Conservation (phyloP, 179 eudicot genomes). For the Silene noctiflora region DNA sequence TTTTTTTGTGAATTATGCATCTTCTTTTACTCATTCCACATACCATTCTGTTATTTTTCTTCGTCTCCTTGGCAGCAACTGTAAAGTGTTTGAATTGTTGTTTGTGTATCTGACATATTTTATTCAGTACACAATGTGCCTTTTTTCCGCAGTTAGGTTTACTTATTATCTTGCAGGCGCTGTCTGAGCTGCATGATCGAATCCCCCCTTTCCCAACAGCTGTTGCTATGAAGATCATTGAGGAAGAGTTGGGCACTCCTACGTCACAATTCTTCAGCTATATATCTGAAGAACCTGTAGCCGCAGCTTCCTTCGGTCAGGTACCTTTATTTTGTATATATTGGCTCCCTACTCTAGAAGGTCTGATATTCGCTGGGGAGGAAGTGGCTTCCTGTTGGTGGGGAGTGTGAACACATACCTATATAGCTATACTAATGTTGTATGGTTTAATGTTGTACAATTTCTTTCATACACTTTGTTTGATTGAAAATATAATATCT, state of each 20-base stretch:
- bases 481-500: not conserved
- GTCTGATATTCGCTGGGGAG: not conserved
- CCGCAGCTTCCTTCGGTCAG: conserved; percentile 99
- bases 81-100: not conserved
- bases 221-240: conserved; percentile 81
- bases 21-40: not conserved
- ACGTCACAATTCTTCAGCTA: conserved; percentile 51
- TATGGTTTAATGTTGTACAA: conserved; percentile 1
- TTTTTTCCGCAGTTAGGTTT: conserved; percentile 22
- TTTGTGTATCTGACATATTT: not conserved
- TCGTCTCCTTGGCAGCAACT: not conserved
- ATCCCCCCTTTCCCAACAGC: conserved; percentile 88
- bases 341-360: conserved; percentile 5
- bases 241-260: conserved; percentile 82
- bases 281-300: conserved; percentile 88
- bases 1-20: not conserved
- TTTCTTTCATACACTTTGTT: conserved; percentile 10
- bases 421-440: not conserved
- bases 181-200: conserved; percentile 90
- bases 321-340: conserved; percentile 30
- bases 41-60: not conserved
- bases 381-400: not conserved
- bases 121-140: not conserved
- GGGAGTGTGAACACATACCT: not conserved
- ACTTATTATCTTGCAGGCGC: conserved; percentile 56